Conservation (phyloP, 2,329 filamentous ascomycete species). For the Xylaria polymorpha region DNA sequence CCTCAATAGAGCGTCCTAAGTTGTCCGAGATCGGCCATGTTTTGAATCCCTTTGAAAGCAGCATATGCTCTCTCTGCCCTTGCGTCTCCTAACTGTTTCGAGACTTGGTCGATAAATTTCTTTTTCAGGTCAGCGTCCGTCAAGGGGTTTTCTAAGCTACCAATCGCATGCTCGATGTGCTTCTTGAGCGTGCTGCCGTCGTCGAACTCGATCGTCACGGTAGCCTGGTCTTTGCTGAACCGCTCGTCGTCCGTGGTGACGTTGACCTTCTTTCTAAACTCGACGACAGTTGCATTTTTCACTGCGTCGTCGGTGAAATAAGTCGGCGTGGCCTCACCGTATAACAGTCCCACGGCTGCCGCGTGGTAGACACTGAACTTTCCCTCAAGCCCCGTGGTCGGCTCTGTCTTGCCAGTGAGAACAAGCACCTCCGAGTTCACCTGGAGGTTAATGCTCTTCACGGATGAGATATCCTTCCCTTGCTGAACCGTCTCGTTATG, state of each 20-base stretch:
- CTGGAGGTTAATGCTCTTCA: slow-evolving; percentile 53
- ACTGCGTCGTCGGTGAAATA: slow-evolving; percentile 63
- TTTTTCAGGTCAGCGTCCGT: slow-evolving; percentile 54
- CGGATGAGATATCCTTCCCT: slow-evolving; percentile 43
- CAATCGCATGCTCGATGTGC: slow-evolving; percentile 62
- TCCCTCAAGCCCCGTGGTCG: slow-evolving; percentile 61
- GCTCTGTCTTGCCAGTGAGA: slow-evolving; percentile 62
- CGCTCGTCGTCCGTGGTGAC: slow-evolving; percentile 56
- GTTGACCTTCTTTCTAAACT: slow-evolving; percentile 57
- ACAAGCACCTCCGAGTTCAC: slow-evolving; percentile 65
- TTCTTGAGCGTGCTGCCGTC: slow-evolving; percentile 54
- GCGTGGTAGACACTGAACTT: slow-evolving; percentile 69
- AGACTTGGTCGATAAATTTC: slow-evolving; percentile 63
- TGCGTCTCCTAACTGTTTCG: slow-evolving; percentile 54
- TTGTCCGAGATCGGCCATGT: slow-evolving; percentile 48
- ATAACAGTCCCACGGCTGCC: slow-evolving; percentile 61
- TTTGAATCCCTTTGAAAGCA: slow-evolving; percentile 49
- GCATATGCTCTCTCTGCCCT: slow-evolving; percentile 52
- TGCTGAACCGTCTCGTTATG: slow-evolving; percentile 52
- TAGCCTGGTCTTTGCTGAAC: slow-evolving; percentile 54
- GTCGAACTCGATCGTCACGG: slow-evolving; percentile 50
- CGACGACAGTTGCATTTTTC: slow-evolving; percentile 44
- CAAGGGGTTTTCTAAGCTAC: slow-evolving; percentile 61
- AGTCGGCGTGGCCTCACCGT: slow-evolving; percentile 62
- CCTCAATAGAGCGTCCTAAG: slow-evolving; percentile 33